Conservation (phyloP, 2,329 filamentous ascomycete genomes). For the Ascochyta viciae-villosae region DNA sequence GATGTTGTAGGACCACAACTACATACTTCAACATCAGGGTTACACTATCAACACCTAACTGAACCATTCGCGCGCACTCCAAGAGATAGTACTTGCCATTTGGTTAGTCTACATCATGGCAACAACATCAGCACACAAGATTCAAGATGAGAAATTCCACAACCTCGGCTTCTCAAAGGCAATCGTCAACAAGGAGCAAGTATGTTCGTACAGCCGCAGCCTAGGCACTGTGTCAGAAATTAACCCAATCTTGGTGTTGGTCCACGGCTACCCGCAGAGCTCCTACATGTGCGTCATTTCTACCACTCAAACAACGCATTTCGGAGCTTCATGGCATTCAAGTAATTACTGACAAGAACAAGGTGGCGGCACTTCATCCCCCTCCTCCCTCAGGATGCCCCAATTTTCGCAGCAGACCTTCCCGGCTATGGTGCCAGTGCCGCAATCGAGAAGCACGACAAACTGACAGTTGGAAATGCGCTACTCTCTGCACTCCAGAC, state of each 20-base stretch:
- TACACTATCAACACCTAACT: too few relatives aligned
- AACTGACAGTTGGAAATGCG: slow-evolving; percentile 36
- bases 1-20: background rate
- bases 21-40: background rate
- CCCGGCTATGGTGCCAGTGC: slow-evolving; percentile 43
- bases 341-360: background rate
- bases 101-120: slow-evolving; percentile 18
- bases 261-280: slow-evolving; percentile 46
- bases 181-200: slow-evolving; percentile 35
- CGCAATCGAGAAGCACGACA: slow-evolving; percentile 37
- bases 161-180: slow-evolving; percentile 37
- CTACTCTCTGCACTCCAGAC: slow-evolving; percentile 35
- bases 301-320: background rate
- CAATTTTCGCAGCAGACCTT: slow-evolving; percentile 42
- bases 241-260: slow-evolving; percentile 41
- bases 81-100: background rate
- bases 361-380: slow-evolving; percentile 47
- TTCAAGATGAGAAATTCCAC: slow-evolving; percentile 40
- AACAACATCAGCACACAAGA: slow-evolving; percentile 28
- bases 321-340: background rate
- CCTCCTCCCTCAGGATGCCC: slow-evolving; percentile 32
- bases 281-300: slow-evolving; percentile 33
- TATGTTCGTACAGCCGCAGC: slow-evolving; percentile 36
- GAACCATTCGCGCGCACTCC: background rate
- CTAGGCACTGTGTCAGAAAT: slow-evolving; percentile 31